These are phyloP conservation scores for Cercospora beticola DNA, from an alignment of 2,329 filamentous ascomycete genomes.

Conservation along the genomic window DNA sequence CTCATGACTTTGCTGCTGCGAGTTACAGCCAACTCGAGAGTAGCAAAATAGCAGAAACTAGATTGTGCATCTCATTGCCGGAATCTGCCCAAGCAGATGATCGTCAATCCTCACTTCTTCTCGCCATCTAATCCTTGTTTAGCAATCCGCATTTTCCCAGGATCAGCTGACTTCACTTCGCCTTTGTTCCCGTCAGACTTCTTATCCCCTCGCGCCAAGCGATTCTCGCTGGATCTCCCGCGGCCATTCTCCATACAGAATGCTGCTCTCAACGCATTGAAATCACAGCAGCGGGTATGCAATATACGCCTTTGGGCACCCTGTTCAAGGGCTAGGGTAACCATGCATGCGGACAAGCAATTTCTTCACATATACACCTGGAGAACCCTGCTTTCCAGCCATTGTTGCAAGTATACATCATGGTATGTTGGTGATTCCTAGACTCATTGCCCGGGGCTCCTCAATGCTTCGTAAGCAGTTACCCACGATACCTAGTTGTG, in stretches of 20 bases:
- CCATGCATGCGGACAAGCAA: not conserved
- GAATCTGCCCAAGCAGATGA: not conserved
- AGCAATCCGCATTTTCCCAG: not conserved
- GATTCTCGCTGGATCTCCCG: not conserved
- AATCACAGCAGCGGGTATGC: not conserved
- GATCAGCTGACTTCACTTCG: not conserved
- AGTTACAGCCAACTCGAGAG: constrained; percentile 27
- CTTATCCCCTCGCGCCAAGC: not conserved
- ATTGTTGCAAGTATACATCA: not conserved
- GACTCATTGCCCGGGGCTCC: not conserved
- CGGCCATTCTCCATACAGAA: not conserved
- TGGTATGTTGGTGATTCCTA: not conserved
- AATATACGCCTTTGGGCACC: not conserved
- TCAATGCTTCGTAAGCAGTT: not conserved
- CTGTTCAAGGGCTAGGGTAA: not conserved
- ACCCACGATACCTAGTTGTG: not conserved
- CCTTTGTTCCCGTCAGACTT: not conserved
- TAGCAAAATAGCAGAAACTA: not conserved
- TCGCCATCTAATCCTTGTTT: not conserved
- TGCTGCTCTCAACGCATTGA: not conserved
- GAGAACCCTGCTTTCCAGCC: not conserved
- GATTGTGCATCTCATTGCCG: not conserved
- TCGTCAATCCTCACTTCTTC: not conserved
- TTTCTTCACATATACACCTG: not conserved
- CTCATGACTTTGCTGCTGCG: constrained; percentile 66